These are phyloP conservation scores for Gaeumannomyces sp. DNA, from an alignment of 2,329 filamentous ascomycete species.

Conservation along the genomic window DNA sequence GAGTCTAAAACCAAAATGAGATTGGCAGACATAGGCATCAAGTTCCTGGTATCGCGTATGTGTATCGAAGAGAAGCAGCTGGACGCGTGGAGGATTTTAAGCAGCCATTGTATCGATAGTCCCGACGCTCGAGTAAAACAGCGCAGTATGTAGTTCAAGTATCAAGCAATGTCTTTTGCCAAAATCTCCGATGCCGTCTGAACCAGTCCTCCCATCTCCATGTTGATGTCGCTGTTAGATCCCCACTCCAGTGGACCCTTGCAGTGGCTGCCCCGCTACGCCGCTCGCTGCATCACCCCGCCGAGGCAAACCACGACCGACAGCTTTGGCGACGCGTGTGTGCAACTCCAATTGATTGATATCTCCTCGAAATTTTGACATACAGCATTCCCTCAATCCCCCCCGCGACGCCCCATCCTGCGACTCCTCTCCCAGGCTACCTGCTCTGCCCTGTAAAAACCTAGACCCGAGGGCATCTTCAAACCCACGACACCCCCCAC, in stretches of 20 bases:
- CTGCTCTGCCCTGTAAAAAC: neutral
- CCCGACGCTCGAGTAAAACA: neutral
- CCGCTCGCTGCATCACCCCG: neutral
- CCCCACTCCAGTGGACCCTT: neutral
- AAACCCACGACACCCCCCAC: neutral
- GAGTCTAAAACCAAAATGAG: neutral
- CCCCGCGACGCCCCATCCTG: neutral
- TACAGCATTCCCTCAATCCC: no score
- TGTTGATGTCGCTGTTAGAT: neutral
- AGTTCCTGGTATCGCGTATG: neutral
- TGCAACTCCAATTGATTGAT: neutral
- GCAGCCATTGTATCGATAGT: neutral
- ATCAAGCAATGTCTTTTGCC: neutral
- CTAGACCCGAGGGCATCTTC: neutral
- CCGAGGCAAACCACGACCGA: neutral
- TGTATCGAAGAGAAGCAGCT: neutral
- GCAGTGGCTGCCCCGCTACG: no score
- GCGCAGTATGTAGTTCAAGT: neutral
- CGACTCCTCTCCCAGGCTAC: neutral
- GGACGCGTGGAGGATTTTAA: neutral
- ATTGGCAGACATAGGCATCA: neutral
- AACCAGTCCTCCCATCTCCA: no score
- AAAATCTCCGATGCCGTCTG: neutral
- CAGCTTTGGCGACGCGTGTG: neutral
- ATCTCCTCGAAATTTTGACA: neutral